Evolutionary conservation across 768 basidiomycete species (phyloP), one percentile per base, ranked within the genome.

Genomic region (Phanerodontia chrysosporium): DNA sequence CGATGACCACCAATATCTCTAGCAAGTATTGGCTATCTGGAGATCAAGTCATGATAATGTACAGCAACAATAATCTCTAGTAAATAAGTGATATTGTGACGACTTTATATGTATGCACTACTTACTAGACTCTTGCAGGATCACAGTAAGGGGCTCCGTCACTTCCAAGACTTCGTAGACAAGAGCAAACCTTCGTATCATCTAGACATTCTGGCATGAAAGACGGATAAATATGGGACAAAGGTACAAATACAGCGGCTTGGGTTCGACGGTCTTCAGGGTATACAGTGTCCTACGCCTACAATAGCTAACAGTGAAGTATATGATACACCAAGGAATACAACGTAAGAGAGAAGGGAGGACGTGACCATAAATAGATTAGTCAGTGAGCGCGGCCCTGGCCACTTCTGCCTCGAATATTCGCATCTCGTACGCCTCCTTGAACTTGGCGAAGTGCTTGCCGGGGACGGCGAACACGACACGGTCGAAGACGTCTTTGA

Each of bases 391-490:
- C 4, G 49, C 55, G 6, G 64, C 65, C 5, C 24, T 56, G 14
- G 64, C 45, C 1, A 77, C 63, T 45, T 75, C 68, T 45, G 67
- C 70, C 64, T 77, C 76, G 3, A 78, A 69, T 4, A 76, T 65
- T 51, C 74, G 70, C 65, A 73, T 70, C 49, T 76, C 74, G 48
- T 77, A 80, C 13, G 74, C 76, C 22, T 58, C 58, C 66, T 73
- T 73, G 64, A 80, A 80, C 29, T 67, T 67, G 27, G 64, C 64
- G 49, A 69, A 72, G 28, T 70, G 62, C 58, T 73, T 74, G 12
- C 74, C 72, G 0, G 78, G 72, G 2, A 79, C 71, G 24, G 79
- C 78, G 46, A 80, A 80, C 25, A 77, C 68, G 49, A 80, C 65
- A 55, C 66, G 66, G 58, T 79, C 75, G 52, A 80, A 80, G 0